Evolutionary conservation across 2,329 filamentous ascomycete species (phyloP).

Genomic region (Metarhizium brunneum): DNA sequence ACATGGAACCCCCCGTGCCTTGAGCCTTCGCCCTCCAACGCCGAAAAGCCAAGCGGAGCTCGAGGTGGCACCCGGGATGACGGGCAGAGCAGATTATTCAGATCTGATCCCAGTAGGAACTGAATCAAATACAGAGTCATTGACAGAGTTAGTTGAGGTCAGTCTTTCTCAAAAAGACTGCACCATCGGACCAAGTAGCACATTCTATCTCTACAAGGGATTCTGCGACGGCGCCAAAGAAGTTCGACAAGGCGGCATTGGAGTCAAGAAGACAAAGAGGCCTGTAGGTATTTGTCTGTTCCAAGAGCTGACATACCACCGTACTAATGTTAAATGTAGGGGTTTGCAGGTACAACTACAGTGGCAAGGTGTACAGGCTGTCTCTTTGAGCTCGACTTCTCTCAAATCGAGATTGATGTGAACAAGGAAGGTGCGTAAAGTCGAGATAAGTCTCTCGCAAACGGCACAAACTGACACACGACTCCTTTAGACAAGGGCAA

Average conservation of each 20-base stretch:
- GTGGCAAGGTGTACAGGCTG: constrained; percentile 45
- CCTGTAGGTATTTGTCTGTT: constrained; percentile 25
- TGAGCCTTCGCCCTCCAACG: not conserved
- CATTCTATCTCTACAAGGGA: constrained; percentile 42
- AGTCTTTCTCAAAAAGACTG: constrained; percentile 21
- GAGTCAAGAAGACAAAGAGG: constrained; percentile 41
- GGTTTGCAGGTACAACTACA: constrained; percentile 29
- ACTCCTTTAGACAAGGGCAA: constrained; percentile 25
- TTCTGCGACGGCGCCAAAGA: constrained; percentile 47
- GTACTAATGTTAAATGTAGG: constrained; percentile 18
- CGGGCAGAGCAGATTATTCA: constrained; percentile 5
- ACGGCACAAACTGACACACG: not conserved
- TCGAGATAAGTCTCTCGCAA: not conserved
- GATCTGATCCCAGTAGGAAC: constrained; percentile 15
- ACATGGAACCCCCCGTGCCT: not conserved
- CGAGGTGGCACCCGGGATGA: not conserved
- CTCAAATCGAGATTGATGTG: constrained; percentile 41
- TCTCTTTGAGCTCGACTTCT: constrained; percentile 44
- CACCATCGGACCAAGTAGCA: constrained; percentile 34
- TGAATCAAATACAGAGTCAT: not conserved
- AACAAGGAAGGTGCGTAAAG: constrained; percentile 35
- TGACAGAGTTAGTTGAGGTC: not conserved
- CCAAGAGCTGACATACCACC: not conserved
- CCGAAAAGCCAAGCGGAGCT: not conserved
- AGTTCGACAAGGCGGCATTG: constrained; percentile 35